A percentile compares a stretch with the other conserved stretches of the same genome.
These are phyloP conservation scores for Penicillium sp. DNA, from an alignment of 2,329 filamentous ascomycete genomes.

Conservation along the genomic window DNA sequence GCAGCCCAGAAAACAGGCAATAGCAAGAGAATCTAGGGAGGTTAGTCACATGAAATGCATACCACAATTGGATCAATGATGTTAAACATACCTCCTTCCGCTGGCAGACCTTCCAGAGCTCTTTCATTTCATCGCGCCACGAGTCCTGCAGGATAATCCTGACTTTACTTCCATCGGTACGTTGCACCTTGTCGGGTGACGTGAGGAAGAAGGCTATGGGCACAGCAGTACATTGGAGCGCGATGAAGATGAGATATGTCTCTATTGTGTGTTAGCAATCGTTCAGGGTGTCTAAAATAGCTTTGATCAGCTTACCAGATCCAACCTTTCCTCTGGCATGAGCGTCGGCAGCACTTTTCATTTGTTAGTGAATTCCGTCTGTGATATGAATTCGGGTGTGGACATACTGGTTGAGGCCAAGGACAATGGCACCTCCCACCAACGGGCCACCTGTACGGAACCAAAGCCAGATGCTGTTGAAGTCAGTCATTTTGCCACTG, in stretches of 20 bases:
- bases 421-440: constrained; percentile 49
- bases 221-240: constrained; percentile 39
- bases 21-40: constrained; percentile 39
- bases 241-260: constrained; percentile 48
- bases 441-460: constrained; percentile 54
- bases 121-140: constrained; percentile 42
- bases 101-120: constrained; percentile 33
- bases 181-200: constrained; percentile 45
- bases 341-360: constrained; percentile 12
- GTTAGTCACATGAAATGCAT: constrained; percentile 12
- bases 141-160: constrained; percentile 39
- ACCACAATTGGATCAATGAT: not conserved
- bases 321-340: constrained; percentile 28
- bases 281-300: not conserved
- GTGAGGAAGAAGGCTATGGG: constrained; percentile 44
- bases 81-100: constrained; percentile 21
- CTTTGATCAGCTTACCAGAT: constrained; percentile 16
- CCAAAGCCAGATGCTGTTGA: constrained; percentile 46
- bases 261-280: constrained; percentile 15
- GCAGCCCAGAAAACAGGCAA: constrained; percentile 48
- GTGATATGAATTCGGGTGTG: not conserved
- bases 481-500: not conserved
- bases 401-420: constrained; percentile 45
- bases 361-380: not conserved
- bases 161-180: constrained; percentile 43